Base-by-base conservation (phyloP, 148 eudicot genomes). In the Rhododendron molle region DNA sequence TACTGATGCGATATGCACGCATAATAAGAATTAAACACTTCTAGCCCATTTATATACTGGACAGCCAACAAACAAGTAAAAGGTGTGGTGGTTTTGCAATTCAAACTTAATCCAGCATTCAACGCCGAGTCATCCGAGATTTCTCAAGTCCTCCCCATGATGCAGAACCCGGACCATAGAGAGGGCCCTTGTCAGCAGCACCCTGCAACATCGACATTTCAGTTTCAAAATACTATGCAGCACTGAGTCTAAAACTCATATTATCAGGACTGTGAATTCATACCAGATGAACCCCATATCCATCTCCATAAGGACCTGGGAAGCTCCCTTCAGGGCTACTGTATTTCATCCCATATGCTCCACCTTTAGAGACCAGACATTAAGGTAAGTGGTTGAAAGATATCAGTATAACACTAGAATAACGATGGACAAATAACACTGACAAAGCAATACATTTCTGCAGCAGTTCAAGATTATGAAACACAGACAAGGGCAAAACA, bases 151-250 rank as follows among this genome's bases (percentile, higher is more conserved):
- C 97, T 88, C 93, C 92, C 98, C 96, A 92, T 52, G 97, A 86
- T 86, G 93, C 88, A 88, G 98, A 95, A 89, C 95, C 91, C 65
- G 96, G 85, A 86, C 95, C 97, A 93, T 94, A 94, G 67, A 89
- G 78, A 86, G 94, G 90, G 81, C 92, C 95, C 89, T 93, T 94
- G 89, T 93, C 96, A 81, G 93, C 87, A 85, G 92, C 90, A 93
- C 93, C 96, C 98, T 95, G 93, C 2, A 32, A 80, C 21, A 32
- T 54, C 67, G 69, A 71, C 47, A 82, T 38, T 62, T 47, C 20
- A 80, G 43, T 87, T 87, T 77, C 81, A 58, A 87, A 38, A 73
- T 32, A 80, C 80, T 46, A 69, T 50, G 50, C 58, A 20, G 79
- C 21, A 52, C 20, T 32, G 16, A 78, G 7, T 15, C 56, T 26